Conservation (phyloP, 306 rosid species). For the Cucurbita ficifolia region DNA sequence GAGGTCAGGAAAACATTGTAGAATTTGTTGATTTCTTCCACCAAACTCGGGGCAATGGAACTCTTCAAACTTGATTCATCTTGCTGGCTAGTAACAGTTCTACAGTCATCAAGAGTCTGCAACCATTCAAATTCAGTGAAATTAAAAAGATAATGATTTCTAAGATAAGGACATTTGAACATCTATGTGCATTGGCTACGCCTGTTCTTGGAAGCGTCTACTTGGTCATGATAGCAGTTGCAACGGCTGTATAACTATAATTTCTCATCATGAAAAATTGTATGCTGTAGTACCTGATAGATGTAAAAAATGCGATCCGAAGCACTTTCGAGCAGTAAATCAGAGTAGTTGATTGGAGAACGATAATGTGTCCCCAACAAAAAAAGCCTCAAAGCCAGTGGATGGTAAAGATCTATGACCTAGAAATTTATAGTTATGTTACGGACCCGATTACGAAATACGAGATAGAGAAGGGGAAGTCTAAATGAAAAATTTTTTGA, state of each 20-base stretch:
- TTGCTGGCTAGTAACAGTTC: constrained; percentile 42
- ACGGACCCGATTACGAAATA: no score
- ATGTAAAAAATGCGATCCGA: constrained; percentile 83
- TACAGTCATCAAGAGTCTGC: constrained; percentile 84
- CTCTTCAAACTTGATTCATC: constrained; percentile 39
- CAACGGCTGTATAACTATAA: background rate
- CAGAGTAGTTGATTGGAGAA: constrained; percentile 83
- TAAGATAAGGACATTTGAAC: background rate
- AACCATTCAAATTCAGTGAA: constrained; percentile 10
- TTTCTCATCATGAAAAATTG: background rate
- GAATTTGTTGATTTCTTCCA: constrained; percentile 34
- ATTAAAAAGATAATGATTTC: background rate
- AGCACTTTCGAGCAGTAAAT: constrained; percentile 73
- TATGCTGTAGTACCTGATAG: constrained; percentile 44
- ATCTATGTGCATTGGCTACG: background rate
- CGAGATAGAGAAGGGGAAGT: background rate
- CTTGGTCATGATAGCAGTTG: background rate
- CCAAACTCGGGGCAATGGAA: constrained; percentile 37
- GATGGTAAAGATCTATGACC: constrained; percentile 87
- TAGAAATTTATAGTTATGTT: constrained; percentile 11
- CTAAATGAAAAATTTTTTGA: background rate
- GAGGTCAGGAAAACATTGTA: constrained; percentile 46
- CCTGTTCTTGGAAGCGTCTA: background rate
- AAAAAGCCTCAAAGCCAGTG: constrained; percentile 84
- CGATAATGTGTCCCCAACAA: constrained; percentile 86